phyloP scores from a whole-genome alignment of 257 asterid genomes.

The Scutellaria baicalensis region DNA sequence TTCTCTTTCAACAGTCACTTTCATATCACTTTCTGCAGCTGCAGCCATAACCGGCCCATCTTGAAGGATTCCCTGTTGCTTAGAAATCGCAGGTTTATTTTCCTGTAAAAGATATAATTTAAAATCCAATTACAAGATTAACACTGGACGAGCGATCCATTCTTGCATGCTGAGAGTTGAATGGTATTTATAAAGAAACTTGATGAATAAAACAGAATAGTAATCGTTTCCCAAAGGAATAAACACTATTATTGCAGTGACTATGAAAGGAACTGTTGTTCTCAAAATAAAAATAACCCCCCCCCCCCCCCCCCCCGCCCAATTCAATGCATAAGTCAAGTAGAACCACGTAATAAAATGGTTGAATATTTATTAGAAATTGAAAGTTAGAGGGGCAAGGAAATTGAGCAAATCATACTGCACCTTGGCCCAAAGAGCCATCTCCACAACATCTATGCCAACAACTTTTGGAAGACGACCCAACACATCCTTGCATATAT shows the following conservation, averaged over 20 bases:
- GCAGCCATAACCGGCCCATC: slow-evolving; percentile 50
- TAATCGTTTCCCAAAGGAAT: not conserved
- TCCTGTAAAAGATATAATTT: slow-evolving; percentile 43
- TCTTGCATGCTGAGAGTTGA: not conserved
- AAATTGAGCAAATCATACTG: slow-evolving; percentile 1
- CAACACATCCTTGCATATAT: slow-evolving; percentile 80
- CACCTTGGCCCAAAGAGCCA: slow-evolving; percentile 99
- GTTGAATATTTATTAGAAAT: slow-evolving; percentile 9
- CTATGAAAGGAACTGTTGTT: not conserved
- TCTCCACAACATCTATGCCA: slow-evolving; percentile 98
- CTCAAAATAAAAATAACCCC: not conserved
- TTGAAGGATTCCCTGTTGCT: slow-evolving; percentile 47
- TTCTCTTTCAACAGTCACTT: slow-evolving; percentile 95
- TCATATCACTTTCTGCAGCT: slow-evolving; percentile 54
- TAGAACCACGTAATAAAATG: not conserved
- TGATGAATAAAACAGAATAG: not conserved
- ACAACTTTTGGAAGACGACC: slow-evolving; percentile 95
- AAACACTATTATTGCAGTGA: not conserved
- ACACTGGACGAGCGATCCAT: not conserved
- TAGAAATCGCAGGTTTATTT: slow-evolving; percentile 50
- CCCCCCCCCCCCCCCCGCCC: not conserved
- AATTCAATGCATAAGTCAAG: not conserved
- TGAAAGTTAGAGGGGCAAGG: slow-evolving; percentile 10
- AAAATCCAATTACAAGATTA: not conserved
- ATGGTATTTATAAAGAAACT: not conserved